These are phyloP conservation scores for Malassezia cuniculi DNA, from an alignment of 1,284 basidiomycete genomes.

Conservation along the genomic window DNA sequence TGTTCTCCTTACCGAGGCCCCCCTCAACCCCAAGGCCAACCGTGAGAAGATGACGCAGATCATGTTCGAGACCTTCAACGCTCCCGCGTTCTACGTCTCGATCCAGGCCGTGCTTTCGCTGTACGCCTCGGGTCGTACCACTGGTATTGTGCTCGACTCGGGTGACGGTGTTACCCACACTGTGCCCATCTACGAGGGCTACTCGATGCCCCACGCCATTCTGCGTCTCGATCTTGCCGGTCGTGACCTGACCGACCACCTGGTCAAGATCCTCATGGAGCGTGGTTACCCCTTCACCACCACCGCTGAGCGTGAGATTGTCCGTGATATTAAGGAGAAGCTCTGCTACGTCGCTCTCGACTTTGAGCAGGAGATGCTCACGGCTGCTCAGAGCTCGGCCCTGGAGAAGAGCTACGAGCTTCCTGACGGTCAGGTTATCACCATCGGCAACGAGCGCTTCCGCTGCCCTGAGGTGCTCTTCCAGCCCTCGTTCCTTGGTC, in stretches of 20 bases:
- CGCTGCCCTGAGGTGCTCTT: conserved; percentile 91
- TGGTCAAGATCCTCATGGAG: conserved; percentile 86
- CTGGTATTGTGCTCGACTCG: conserved; percentile 85
- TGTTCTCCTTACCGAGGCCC: conserved; percentile 82
- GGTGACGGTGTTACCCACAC: conserved; percentile 89
- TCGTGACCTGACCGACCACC: conserved; percentile 77
- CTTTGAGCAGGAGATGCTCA: conserved; percentile 91
- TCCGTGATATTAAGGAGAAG: conserved; percentile 97
- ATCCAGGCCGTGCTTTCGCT: conserved; percentile 86
- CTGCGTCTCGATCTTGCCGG: conserved; percentile 87
- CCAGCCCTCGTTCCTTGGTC: conserved; percentile 85
- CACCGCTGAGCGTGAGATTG: conserved; percentile 85
- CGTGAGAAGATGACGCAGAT: conserved; percentile 94
- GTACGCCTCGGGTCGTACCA: conserved; percentile 80
- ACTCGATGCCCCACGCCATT: conserved; percentile 86
- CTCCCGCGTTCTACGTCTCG: conserved; percentile 80
- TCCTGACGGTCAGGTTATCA: conserved; percentile 91
- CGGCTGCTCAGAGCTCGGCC: conserved; percentile 76
- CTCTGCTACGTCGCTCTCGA: conserved; percentile 93
- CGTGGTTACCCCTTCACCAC: conserved; percentile 87
- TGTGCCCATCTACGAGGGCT: conserved; percentile 89
- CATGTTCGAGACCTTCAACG: conserved; percentile 95
- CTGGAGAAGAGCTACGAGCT: conserved; percentile 92
- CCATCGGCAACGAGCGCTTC: conserved; percentile 95
- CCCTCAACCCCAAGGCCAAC: conserved; percentile 87